Conservation (phyloP, 78 protist genomes). For the Dictyostelium intermedium region DNA sequence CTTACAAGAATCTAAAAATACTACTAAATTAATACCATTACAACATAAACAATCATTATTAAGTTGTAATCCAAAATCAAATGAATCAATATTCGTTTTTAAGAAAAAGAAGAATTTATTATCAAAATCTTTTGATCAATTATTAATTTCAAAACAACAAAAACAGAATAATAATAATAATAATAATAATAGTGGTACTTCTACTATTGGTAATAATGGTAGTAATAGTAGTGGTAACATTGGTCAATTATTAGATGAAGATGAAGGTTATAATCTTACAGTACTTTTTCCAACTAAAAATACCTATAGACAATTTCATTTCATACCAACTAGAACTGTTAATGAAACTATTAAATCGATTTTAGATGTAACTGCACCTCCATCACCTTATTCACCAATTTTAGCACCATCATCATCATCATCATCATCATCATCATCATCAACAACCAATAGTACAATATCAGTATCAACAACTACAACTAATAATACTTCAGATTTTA, state of each 20-base stretch:
- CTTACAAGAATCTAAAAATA: conserved; percentile 7
- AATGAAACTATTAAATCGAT: conserved; percentile 61
- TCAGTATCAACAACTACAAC: not conserved
- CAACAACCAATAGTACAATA: not conserved
- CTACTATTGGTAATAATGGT: not conserved
- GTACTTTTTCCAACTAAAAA: conserved; percentile 65
- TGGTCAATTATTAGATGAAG: conserved; percentile 25
- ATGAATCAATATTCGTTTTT: conserved; percentile 36
- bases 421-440: not conserved
- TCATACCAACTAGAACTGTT: conserved; percentile 63
- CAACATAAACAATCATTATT: conserved; percentile 61
- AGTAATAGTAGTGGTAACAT: not conserved
- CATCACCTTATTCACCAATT: not conserved
- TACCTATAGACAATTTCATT: conserved; percentile 70
- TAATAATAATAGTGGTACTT: too few species aligned
- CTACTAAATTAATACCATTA: conserved; percentile 15
- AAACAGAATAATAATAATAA: not conserved
- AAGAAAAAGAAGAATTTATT: conserved; percentile 23
- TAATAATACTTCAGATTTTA: not conserved
- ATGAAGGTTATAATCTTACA: conserved; percentile 68
- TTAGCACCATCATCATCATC: not conserved
- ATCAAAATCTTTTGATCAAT: not conserved
- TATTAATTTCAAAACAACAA: not conserved
- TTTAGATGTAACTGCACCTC: conserved; percentile 9
- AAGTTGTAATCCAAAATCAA: conserved; percentile 5